Evolutionary conservation across 1,284 basidiomycete species (phyloP).

Genomic region (Boletellus sp.): DNA sequence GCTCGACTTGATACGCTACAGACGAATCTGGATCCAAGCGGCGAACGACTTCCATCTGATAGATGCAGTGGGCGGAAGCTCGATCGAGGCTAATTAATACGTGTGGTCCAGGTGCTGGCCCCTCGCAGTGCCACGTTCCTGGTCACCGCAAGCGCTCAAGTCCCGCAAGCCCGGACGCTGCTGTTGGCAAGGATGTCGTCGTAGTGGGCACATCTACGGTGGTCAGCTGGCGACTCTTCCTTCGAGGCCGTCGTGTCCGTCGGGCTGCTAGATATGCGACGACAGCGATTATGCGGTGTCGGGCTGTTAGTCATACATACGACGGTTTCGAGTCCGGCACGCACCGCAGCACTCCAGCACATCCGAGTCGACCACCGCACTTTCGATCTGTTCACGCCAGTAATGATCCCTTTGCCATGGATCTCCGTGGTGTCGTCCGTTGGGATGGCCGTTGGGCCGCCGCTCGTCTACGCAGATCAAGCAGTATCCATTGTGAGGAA

Average conservation of each 20-base stretch:
- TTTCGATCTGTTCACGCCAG: constrained; percentile 1
- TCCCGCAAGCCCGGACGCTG: constrained; percentile 9
- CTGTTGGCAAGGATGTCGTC: not conserved
- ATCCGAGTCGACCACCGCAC: not conserved
- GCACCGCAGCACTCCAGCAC: constrained; percentile 18
- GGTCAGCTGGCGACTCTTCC: not conserved
- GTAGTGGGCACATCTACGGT: not conserved
- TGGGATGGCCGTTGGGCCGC: constrained; percentile 57
- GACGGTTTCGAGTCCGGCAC: not conserved
- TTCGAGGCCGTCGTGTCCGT: no score
- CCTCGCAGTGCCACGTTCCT: constrained; percentile 4
- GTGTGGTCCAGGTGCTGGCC: constrained; percentile 1
- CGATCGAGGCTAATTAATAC: constrained; percentile 22
- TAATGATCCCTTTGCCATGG: constrained; percentile 35
- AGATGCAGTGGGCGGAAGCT: constrained; percentile 18
- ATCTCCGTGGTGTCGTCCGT: constrained; percentile 41
- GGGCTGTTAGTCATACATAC: constrained; percentile 11
- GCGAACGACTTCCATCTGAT: not conserved
- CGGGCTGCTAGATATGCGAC: no score
- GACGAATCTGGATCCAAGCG: constrained; percentile 7
- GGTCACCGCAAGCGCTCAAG: not conserved
- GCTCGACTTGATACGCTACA: constrained; percentile 7
- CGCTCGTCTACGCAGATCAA: constrained; percentile 77
- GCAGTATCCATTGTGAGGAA: constrained; percentile 69
- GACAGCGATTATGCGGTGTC: not conserved